Base-by-base conservation (phyloP, 768 basidiomycete genomes). In the Pleurotus eryngii region DNA sequence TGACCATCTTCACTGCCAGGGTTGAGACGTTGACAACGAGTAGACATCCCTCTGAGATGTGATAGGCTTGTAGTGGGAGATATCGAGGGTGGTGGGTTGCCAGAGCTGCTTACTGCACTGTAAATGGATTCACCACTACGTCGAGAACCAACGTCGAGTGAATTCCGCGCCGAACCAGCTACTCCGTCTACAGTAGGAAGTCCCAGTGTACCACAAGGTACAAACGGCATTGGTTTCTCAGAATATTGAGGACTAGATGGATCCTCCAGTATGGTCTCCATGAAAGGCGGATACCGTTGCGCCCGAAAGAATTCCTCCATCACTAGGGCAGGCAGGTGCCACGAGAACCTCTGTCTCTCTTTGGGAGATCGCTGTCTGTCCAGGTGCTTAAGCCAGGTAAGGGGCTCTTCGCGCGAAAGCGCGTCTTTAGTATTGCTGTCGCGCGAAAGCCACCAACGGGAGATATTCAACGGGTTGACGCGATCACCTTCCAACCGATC, bases 371-470 rank as follows among this genome's bases (percentile, higher is more conserved):
- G 68, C 54, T 67, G 76, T 59, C 75, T 82, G 47, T 85, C 81
- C 48, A 83, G 72, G 60, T 90, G 86, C 63, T 83, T 87, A 26
- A 90, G 70, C 90, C 89, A 92, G 5, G 84, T 83, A 46, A 87
- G 74, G 5, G 89, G 87, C 64, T 92, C 90, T 0, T 81, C 78
- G 53, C 78, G 77, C 55, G 87, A 87, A 22, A 91, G 65, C 24
- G 80, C 74, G n/a, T 73, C 68, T 57, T 74, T 81, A 7, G 80
- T 69, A n/a, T 74, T 63, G 7, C 69, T 62, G 27, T 81, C 78
- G 56, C 83, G 82, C 27, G 70, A 68, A n/a, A 72, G 67, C 61
- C 84, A 82, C 90, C 90, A 92, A 17, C 78, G 81, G 27, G 75
- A 77, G 26, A 84, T 76, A 43, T 76, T 74, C 17, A 74, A 71